phyloP scores from a whole-genome alignment of 179 eudicot genomes.

The Beta corolliflora region DNA sequence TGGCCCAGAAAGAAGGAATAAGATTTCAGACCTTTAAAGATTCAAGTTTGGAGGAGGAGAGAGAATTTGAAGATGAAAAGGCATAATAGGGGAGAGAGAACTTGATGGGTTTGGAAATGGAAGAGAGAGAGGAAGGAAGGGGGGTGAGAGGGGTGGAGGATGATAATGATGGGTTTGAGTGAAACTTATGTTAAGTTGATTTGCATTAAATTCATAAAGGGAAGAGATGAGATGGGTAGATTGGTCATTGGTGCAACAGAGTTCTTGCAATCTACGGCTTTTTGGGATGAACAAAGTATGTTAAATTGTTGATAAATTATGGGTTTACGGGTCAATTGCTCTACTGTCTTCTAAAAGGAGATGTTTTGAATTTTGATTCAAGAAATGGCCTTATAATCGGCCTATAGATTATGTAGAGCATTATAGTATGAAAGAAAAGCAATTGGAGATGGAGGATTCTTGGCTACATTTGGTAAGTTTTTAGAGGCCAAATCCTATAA shows the following conservation, averaged over 20 bases:
- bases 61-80: too few relatives aligned
- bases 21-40: too few relatives aligned
- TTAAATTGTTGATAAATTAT: constrained; percentile 44
- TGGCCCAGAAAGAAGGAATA: too few relatives aligned
- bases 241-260: constrained; percentile 48
- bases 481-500: constrained; percentile 70
- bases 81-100: too few relatives aligned
- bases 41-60: too few relatives aligned
- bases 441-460: constrained; percentile 86
- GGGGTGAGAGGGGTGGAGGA: too few relatives aligned
- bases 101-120: too few relatives aligned
- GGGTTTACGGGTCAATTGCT: constrained; percentile 62
- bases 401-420: constrained; percentile 50
- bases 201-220: constrained; percentile 13
- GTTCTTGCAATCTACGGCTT: constrained; percentile 55
- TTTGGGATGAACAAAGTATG: constrained; percentile 49
- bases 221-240: constrained; percentile 54
- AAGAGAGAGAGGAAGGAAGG: too few relatives aligned
- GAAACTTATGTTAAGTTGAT: constrained; percentile 40
- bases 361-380: constrained; percentile 43
- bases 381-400: constrained; percentile 74
- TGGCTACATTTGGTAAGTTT: constrained; percentile 67
- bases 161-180: too few relatives aligned
- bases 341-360: constrained; percentile 61
- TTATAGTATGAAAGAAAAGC: constrained; percentile 74